Percentiles rank a stretch among this genome's conserved stretches.
phyloP scores from a whole-genome alignment of 176 grass and related monocot species.

The Sorghum bicolor region DNA sequence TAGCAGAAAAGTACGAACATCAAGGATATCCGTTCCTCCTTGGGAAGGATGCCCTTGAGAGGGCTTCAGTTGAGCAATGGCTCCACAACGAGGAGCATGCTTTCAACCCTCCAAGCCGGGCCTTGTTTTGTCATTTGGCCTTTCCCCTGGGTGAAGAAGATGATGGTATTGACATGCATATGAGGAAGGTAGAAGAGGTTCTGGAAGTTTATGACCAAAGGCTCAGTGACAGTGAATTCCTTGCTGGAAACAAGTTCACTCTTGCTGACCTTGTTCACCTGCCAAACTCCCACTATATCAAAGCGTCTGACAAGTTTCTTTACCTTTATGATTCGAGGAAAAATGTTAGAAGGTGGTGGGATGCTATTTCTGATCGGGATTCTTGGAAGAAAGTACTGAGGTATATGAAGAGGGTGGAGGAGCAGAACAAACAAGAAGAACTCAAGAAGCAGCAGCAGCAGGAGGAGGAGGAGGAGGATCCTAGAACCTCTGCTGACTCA shows the following conservation, averaged over 20 bases:
- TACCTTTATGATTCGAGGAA: conserved; percentile 71
- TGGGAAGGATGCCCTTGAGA: conserved; percentile 75
- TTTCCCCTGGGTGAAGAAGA: conserved; percentile 38
- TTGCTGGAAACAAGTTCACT: conserved; percentile 75
- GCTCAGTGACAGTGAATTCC: conserved; percentile 61
- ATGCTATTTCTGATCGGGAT: conserved; percentile 41
- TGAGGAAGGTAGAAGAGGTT: conserved; percentile 57
- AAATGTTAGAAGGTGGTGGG: conserved; percentile 87
- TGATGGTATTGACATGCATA: conserved; percentile 34
- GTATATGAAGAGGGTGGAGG: conserved; percentile 30
- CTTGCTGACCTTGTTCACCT: conserved; percentile 81
- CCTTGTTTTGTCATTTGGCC: conserved; percentile 76
- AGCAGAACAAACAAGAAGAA: conserved; percentile 27
- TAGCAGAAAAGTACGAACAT: conserved; percentile 61
- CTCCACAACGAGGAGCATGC: conserved; percentile 79
- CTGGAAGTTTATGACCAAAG: conserved; percentile 87
- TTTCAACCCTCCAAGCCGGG: conserved; percentile 83
- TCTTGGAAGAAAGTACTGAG: conserved; percentile 64
- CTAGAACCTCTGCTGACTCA: neutral
- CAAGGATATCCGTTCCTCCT: conserved; percentile 57
- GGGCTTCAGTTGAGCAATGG: conserved; percentile 92
- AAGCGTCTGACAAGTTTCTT: conserved; percentile 41
- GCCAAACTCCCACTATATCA: conserved; percentile 75
- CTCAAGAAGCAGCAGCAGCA: conserved; percentile 31
- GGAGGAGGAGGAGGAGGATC: conserved; percentile 25